Evolutionary conservation across 2,329 filamentous ascomycete genomes (phyloP).

Genomic region (Fusarium beomiforme): DNA sequence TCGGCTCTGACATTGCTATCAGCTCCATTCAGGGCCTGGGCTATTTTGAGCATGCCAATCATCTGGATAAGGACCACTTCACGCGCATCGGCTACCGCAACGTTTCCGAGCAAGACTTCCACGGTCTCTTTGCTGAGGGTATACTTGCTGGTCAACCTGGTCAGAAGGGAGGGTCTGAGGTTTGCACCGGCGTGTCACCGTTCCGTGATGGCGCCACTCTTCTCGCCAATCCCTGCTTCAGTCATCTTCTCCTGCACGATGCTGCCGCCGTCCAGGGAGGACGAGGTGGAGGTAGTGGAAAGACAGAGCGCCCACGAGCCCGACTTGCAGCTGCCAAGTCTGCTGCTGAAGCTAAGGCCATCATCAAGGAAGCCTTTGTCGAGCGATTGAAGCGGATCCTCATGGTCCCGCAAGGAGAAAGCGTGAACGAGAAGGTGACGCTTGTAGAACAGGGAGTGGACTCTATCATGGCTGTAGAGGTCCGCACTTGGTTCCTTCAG

Average conservation of each 20-base stretch:
- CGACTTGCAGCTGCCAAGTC: neutral
- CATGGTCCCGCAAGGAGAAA: neutral
- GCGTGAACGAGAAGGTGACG: neutral
- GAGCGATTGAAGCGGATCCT: neutral
- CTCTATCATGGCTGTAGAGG: conserved; percentile 47
- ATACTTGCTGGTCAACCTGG: neutral
- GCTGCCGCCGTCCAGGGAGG: neutral
- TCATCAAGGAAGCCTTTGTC: neutral
- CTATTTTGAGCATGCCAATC: conserved; percentile 35
- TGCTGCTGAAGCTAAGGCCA: neutral
- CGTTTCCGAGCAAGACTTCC: conserved; percentile 46
- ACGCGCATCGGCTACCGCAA: neutral
- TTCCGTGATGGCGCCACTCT: neutral
- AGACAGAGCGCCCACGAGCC: neutral
- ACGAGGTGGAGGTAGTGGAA: neutral
- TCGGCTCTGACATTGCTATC: conserved; percentile 52
- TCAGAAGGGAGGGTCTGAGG: neutral
- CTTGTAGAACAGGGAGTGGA: conserved; percentile 40
- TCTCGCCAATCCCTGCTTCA: neutral
- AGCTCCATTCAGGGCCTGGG: conserved; percentile 52
- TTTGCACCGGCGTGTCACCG: neutral
- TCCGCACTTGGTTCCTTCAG: conserved; percentile 59
- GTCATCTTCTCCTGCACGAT: neutral
- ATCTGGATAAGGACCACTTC: neutral
- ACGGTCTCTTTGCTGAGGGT: conserved; percentile 17